Evolutionary conservation across 1,139 yeast species (phyloP).

Genomic region (Torulaspora pretoriensis): DNA sequence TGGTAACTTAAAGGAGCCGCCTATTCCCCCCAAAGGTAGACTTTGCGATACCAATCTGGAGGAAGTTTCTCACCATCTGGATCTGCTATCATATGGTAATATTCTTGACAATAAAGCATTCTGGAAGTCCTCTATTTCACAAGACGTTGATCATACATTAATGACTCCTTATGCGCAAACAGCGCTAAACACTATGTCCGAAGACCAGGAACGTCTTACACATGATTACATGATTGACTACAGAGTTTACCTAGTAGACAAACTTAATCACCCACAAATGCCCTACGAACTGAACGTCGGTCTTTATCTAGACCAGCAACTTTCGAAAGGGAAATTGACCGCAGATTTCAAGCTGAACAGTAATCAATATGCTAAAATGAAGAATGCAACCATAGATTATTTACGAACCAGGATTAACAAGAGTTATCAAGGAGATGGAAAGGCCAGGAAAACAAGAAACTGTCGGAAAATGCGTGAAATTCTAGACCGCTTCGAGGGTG

Average conservation of each 20-base stretch:
- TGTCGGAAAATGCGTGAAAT: slow-evolving; percentile 26
- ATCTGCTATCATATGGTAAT: slow-evolving; percentile 43
- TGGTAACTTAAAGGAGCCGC: slow-evolving; percentile 7
- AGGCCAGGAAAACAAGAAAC: slow-evolving; percentile 30
- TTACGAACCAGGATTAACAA: slow-evolving; percentile 18
- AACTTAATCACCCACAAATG: slow-evolving; percentile 27
- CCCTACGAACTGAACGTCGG: slow-evolving; percentile 43
- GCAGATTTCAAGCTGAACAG: not conserved
- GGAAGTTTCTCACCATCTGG: slow-evolving; percentile 29
- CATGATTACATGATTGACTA: slow-evolving; percentile 32
- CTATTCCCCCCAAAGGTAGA: not conserved
- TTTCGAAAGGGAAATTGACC: not conserved
- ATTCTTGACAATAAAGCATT: slow-evolving; percentile 32
- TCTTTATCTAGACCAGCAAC: slow-evolving; percentile 17
- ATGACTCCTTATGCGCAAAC: slow-evolving; percentile 38
- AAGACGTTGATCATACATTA: slow-evolving; percentile 41
- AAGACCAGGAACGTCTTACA: slow-evolving; percentile 28
- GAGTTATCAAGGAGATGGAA: slow-evolving; percentile 4
- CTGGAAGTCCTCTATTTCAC: slow-evolving; percentile 41
- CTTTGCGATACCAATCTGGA: slow-evolving; percentile 6
- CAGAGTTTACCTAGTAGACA: slow-evolving; percentile 24
- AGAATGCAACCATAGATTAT: slow-evolving; percentile 13
- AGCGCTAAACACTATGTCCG: slow-evolving; percentile 36
- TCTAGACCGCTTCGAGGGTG: slow-evolving; percentile 22
- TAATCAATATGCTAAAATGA: slow-evolving; percentile 10